Conservation (phyloP, 2,329 filamentous ascomycete genomes). For the Pseudopyricularia cyperi region DNA sequence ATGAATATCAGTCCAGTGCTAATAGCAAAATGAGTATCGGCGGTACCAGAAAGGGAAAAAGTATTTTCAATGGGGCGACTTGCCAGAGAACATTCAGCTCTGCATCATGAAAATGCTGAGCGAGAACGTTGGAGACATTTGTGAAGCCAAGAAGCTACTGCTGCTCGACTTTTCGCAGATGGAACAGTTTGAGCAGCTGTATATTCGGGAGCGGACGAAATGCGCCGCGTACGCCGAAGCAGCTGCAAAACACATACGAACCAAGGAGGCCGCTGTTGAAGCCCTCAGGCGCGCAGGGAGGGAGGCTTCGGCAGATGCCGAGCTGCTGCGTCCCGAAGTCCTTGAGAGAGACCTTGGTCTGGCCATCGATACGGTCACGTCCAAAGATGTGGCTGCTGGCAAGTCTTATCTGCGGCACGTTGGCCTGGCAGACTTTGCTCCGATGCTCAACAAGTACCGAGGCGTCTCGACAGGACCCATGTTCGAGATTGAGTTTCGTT, state of each 20-base stretch:
- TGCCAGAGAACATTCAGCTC: constrained; percentile 8
- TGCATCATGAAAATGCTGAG: constrained; percentile 8
- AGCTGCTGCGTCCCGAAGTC: neutral
- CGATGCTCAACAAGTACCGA: constrained; percentile 4
- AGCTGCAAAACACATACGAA: too few species aligned
- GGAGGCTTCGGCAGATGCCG: neutral
- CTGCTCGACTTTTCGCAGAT: constrained; percentile 3
- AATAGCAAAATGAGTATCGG: too few species aligned
- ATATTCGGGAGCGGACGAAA: constrained; percentile 3
- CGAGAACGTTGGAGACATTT: neutral
- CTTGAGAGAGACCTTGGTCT: neutral
- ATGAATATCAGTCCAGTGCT: too few species aligned
- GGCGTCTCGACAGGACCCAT: neutral
- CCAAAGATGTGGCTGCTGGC: constrained; percentile 2
- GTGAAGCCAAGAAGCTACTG: neutral
- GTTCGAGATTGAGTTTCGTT: neutral
- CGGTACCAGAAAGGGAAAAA: neutral
- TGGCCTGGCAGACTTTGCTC: constrained; percentile 1
- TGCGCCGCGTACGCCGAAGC: neutral
- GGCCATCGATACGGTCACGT: constrained; percentile 4
- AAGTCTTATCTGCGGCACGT: constrained; percentile 3
- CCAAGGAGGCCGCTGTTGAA: neutral
- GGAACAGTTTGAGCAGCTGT: constrained; percentile 4
- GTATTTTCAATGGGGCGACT: neutral
- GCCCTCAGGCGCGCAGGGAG: neutral